Base-by-base conservation (phyloP, 164 flowering plant genomes). In the Tetracentron sinense region DNA sequence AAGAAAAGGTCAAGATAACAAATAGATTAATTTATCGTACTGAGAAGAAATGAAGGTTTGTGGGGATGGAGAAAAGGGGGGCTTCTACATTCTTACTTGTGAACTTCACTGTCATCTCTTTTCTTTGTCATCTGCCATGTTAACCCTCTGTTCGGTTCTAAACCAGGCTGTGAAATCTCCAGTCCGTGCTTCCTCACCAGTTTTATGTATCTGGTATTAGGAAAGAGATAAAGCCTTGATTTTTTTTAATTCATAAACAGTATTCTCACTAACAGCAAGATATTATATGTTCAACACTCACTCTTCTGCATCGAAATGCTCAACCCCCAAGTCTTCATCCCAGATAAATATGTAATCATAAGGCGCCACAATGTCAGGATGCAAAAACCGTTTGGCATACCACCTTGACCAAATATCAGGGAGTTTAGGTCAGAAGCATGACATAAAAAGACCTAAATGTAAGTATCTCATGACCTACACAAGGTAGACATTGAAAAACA, bases 301-400 rank as follows among this genome's bases (percentile, higher is more conserved):
- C 99, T 81, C 80, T 77, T 88, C 92, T n/a, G 93, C 89, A n/a
- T n/a, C n/a, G n/a, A n/a, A n/a, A n/a, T n/a, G n/a, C n/a, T n/a
- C n/a, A n/a, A n/a, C n/a, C n/a, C n/a, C n/a, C n/a, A n/a, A n/a
- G n/a, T n/a, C n/a, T n/a, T n/a, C n/a, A n/a, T n/a, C n/a, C n/a
- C n/a, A n/a, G n/a, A n/a, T n/a, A n/a, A n/a, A n/a, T n/a, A n/a
- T n/a, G n/a, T n/a, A n/a, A n/a, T n/a, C n/a, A 67, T 88, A 92
- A 12, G 87, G 63, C 1, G 99, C 96, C 61, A 95, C 89, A 69
- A 95, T 82, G 70, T 90, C 91, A 22, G 97, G 99, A 72, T 95
- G 97, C 77, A 95, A 70, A 78, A 92, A 95, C 17, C 99, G 76
- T 74, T 95, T 95, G 3, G 97, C 97, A 73, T 85, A 92, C 98